Evolutionary conservation across 1,284 basidiomycete species (phyloP).

Genomic region (Apiotrichum akiyoshidainum): DNA sequence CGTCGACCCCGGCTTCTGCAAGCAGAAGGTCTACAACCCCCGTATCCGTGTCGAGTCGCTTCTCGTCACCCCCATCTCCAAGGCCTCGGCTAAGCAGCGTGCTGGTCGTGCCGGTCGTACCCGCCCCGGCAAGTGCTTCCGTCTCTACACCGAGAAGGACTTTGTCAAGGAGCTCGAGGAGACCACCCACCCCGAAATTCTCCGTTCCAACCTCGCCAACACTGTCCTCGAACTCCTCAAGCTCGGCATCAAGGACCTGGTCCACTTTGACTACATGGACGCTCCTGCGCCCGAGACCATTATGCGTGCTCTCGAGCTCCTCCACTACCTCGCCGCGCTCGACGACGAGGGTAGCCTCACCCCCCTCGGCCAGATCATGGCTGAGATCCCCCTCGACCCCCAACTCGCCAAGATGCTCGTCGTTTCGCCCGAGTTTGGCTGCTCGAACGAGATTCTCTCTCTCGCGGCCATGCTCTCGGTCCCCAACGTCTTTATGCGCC

Average conservation of each 20-base stretch:
- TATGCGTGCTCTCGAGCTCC: slow-evolving; percentile 92
- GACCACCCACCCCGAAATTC: slow-evolving; percentile 93
- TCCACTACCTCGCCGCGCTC: slow-evolving; percentile 88
- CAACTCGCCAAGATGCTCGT: slow-evolving; percentile 96
- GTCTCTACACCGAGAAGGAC: slow-evolving; percentile 95
- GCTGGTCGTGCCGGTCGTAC: slow-evolving; percentile 96
- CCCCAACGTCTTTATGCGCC: slow-evolving; percentile 89
- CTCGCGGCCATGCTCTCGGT: slow-evolving; percentile 94
- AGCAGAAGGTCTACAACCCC: slow-evolving; percentile 96
- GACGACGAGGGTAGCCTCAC: slow-evolving; percentile 95
- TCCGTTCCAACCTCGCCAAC: slow-evolving; percentile 87
- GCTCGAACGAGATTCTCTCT: slow-evolving; percentile 91
- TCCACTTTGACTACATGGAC: slow-evolving; percentile 93
- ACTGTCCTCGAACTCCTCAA: slow-evolving; percentile 93
- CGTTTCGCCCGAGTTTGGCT: slow-evolving; percentile 88
- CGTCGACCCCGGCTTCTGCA: slow-evolving; percentile 95
- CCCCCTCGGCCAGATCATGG: slow-evolving; percentile 84
- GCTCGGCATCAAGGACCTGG: slow-evolving; percentile 88
- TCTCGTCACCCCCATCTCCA: slow-evolving; percentile 91
- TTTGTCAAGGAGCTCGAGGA: slow-evolving; percentile 94
- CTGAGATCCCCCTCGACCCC: slow-evolving; percentile 96
- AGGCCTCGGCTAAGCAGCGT: slow-evolving; percentile 92
- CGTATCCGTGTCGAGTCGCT: slow-evolving; percentile 93
- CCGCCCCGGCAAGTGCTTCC: slow-evolving; percentile 93
- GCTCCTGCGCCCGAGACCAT: slow-evolving; percentile 95